Base-by-base conservation (phyloP, 2,329 filamentous ascomycete species). In the Dryadomyces sulphureus region DNA sequence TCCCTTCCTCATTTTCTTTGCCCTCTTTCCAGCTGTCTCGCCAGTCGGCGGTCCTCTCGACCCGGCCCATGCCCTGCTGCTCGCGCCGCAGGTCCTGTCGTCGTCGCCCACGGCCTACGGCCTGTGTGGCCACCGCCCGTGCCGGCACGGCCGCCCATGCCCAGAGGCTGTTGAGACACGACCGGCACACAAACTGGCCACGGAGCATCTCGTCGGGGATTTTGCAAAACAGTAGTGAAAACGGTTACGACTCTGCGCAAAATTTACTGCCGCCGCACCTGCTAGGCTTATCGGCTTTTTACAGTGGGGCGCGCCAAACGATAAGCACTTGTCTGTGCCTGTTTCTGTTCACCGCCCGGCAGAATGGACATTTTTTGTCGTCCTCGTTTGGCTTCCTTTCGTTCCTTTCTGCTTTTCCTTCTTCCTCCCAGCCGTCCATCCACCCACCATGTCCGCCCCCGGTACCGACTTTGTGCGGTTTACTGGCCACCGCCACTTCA, bases 401-500 rank as follows among this genome's bases (percentile, higher is more conserved):
- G 7, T 20, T 25, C 6, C 24, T 17, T 17, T 35, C 32, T n/a
- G 7, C 7, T 14, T n/a, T 6, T 5, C 7, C 34, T n/a, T 6
- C 17, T 19, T 38, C 4, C 36, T 38, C 36, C 36, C 19, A 22
- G 19, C 41, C 30, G 4, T 21, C 41, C 19, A n/a, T 9, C 35
- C 20, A 14, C 19, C 25, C 34, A 21, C 47, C 36, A 51, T 51
- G 49, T 38, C 49, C 17, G 22, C 32, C 2, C 19, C 46, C 11
- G 38, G 40, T 25, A 20, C 41, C 44, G 48, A 50, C 20, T 53
- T 52, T 46, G 50, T 54, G 46, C 79, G 79, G 54, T 89, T 98
- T 61, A 90, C 84, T 43, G 81, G 84, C 56, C 88, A 94, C 62
- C 80, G 82, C 56, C 79, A 83, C 54, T 81, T 98, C 50, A 73